Evolutionary conservation across 352 stramenopile genomes (phyloP), one percentile per base, ranked within the genome.

Genomic region (Globisporangium mamillatum): DNA sequence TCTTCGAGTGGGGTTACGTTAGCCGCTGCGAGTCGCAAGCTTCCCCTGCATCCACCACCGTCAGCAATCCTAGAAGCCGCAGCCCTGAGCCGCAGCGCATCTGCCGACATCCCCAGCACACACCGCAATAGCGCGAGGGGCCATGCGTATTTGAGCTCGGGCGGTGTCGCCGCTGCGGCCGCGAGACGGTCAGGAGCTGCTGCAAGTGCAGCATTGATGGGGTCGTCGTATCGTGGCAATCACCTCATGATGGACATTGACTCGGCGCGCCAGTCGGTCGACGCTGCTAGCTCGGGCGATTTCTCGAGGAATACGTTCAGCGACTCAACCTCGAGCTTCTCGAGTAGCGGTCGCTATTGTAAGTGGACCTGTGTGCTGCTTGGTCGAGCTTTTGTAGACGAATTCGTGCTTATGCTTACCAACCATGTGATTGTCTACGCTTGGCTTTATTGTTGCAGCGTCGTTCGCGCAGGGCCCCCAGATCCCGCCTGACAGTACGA

Each of bases 401-500:
- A 25, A 18, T 1, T 38, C 63, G 14, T 69, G 3, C 22, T 55
- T 22, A 5, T 27, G 24, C 25, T 68, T 3, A 59, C 66, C 38
- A 38, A 38, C 7, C 9, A 54, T 20, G 38, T 46, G 38, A 46
- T 46, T 60, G 8, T 44, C 18, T 34, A 50, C 12, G 14, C 50
- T 38, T 22, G 14, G 10, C n/a, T 48, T 25, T 29, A 20, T 25
- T 4, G 8, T 25, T 4, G 10, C 25, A 89, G 82, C 83, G 4
- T 77, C 78, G 8, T 76, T 90, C 63, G 80, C 88, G 63, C 70
- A 84, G 18, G 90, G 84, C 64, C 83, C 83, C 12, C 84, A 84
- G 57, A 72, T 96, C 41, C 88, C 88, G 6, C 81, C 84, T 2
- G 86, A 94, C 67, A 91, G 83, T 29, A 96, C 78, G 22, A 93